Percentiles rank a stretch among this genome's conserved stretches.
These are phyloP conservation scores for Secale cereale DNA, from an alignment of 176 grass and related monocot species.

Conservation along the genomic window DNA sequence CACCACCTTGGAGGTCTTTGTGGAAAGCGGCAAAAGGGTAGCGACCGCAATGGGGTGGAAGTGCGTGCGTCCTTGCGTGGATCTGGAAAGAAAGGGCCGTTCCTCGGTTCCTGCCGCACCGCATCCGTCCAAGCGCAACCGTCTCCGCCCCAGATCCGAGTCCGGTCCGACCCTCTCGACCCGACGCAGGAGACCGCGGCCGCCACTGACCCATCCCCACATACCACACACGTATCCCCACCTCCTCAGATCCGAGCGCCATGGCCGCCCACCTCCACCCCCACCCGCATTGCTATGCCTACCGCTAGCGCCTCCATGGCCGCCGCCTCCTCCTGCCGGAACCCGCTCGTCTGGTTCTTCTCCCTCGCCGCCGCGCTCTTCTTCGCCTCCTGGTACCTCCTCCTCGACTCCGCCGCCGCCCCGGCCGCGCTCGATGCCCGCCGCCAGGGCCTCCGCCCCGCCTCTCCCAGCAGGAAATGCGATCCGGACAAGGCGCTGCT, in stretches of 20 bases:
- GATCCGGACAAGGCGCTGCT: conserved; percentile 50
- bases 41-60: neutral
- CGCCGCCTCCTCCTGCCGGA: conserved; percentile 22
- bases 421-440: neutral
- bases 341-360: conserved; percentile 49
- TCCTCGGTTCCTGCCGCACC: neutral
- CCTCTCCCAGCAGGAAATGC: conserved; percentile 26
- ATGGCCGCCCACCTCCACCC: conserved; percentile 24
- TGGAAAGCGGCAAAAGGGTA: neutral
- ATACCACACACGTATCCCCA: conserved; percentile 5
- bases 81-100: neutral
- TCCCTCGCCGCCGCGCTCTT: conserved; percentile 45
- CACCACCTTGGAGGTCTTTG: no score
- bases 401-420: conserved; percentile 44
- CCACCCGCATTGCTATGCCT: neutral
- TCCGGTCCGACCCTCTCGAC: conserved; percentile 21
- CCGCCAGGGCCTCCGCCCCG: neutral
- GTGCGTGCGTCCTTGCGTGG: conserved; percentile 11
- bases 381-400: conserved; percentile 64
- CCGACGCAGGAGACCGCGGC: neutral
- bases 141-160: neutral
- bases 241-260: conserved; percentile 25
- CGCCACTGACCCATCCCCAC: conserved; percentile 2
- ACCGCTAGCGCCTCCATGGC: conserved; percentile 16
- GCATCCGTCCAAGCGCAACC: neutral